Evolutionary conservation across 1,284 basidiomycete genomes (phyloP).

Genomic region (Ceratobasidium sp.): DNA sequence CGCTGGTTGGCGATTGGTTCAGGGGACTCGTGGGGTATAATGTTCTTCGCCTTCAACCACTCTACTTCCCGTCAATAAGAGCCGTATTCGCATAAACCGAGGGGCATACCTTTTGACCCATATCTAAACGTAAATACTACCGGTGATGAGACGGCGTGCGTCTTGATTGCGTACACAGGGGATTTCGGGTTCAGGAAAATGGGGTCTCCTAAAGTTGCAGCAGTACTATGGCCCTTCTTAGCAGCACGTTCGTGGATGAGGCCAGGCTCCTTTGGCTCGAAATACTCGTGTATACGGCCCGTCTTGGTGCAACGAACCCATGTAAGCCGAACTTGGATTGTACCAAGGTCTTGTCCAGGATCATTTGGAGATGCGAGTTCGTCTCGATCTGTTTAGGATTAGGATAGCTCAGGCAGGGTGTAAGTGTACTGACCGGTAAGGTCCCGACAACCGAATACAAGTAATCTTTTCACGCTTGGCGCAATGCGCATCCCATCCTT

Average conservation of each 20-base stretch:
- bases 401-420: neutral
- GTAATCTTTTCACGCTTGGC: neutral
- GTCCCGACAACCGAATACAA: conserved; percentile 1
- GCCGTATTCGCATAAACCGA: neutral
- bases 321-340: conserved; percentile 6
- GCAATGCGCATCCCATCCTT: conserved; percentile 6
- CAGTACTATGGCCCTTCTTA: conserved; percentile 14
- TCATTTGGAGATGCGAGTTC: conserved; percentile 9
- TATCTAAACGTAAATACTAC: conserved; percentile 28
- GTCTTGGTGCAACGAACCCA: conserved; percentile 3
- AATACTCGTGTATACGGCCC: neutral
- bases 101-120: conserved; percentile 19
- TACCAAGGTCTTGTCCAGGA: neutral
- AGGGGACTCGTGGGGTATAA: conserved; percentile 9
- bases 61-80: neutral
- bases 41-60: conserved; percentile 21
- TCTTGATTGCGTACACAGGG: neutral
- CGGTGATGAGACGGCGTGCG: neutral
- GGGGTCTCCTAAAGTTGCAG: conserved; percentile 1
- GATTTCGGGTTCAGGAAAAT: neutral
- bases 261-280: neutral
- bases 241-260: conserved; percentile 8
- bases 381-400: conserved; percentile 8
- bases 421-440: conserved; percentile 8
- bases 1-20: neutral